Evolutionary conservation across 2,329 filamentous ascomycete species (phyloP).

Genomic region (Cladosporium sp.): DNA sequence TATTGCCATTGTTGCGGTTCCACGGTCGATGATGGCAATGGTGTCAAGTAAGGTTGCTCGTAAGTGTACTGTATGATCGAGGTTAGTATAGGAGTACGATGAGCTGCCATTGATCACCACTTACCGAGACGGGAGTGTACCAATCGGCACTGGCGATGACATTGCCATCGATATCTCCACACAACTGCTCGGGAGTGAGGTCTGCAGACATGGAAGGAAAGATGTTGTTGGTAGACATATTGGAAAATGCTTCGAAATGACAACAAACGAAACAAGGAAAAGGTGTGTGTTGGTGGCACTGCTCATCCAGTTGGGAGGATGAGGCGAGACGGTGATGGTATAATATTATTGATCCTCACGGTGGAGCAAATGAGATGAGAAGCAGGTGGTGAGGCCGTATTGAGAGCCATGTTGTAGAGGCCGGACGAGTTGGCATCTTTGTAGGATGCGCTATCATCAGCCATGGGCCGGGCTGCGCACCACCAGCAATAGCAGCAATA

Average conservation of each 20-base stretch:
- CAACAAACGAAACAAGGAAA: conserved; percentile 15
- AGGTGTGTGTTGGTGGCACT: conserved; percentile 22
- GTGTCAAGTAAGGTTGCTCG: conserved; percentile 31
- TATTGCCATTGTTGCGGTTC: conserved; percentile 29
- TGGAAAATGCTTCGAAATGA: conserved; percentile 6
- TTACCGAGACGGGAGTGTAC: conserved; percentile 29
- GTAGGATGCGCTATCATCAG: conserved; percentile 12
- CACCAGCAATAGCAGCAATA: conserved; percentile 14
- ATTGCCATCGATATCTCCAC: conserved; percentile 19
- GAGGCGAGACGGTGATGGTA: conserved; percentile 5
- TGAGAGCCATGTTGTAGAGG: conserved; percentile 5
- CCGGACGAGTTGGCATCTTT: conserved; percentile 11
- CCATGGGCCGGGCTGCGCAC: conserved; percentile 10
- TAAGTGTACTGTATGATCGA: conserved; percentile 24
- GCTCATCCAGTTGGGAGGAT: conserved; percentile 22
- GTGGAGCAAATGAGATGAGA: not conserved
- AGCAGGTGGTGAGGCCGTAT: conserved; percentile 1
- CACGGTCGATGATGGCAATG: conserved; percentile 31
- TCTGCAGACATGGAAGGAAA: conserved; percentile 23
- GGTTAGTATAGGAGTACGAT: conserved; percentile 1
- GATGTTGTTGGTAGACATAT: conserved; percentile 28
- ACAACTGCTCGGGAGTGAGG: conserved; percentile 27
- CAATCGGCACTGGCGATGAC: conserved; percentile 24
- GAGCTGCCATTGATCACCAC: conserved; percentile 13
- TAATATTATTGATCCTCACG: conserved; percentile 4